These are phyloP conservation scores for Chondrus crispus DNA, from an alignment of 23 red algal genomes.

Conservation along the genomic window DNA sequence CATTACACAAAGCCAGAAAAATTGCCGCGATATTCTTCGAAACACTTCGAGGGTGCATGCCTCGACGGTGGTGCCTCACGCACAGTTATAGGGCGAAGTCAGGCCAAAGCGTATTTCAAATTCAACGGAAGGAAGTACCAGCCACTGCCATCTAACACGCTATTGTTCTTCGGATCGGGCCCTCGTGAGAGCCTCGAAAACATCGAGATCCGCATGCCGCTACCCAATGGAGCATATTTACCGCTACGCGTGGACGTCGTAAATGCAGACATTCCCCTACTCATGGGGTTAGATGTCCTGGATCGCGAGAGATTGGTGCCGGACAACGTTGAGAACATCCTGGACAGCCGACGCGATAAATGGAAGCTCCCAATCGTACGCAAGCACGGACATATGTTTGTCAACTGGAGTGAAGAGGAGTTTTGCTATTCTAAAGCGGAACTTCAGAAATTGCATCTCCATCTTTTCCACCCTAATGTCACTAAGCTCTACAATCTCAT, in stretches of 20 bases:
- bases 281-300: constrained; percentile 16
- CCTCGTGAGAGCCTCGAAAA: background rate
- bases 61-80: background rate
- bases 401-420: background rate
- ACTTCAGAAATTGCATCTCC: background rate
- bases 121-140: background rate
- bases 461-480: background rate
- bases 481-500: background rate
- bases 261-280: constrained; percentile 7
- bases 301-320: background rate
- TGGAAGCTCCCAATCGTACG: background rate
- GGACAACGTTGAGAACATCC: background rate
- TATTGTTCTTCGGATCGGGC: background rate
- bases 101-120: background rate
- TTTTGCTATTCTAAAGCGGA: background rate
- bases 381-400: background rate
- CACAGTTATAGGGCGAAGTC: background rate
- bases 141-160: background rate
- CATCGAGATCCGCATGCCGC: background rate
- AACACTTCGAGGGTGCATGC: too few species aligned
- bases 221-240: background rate
- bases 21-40: too few species aligned
- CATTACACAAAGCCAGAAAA: too few species aligned
- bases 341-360: background rate
- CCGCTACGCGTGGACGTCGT: background rate